A percentile compares a stretch with the other conserved stretches of the same genome.
Conservation (phyloP, 2,329 filamentous ascomycete species). For the Colletotrichum liriopes region DNA sequence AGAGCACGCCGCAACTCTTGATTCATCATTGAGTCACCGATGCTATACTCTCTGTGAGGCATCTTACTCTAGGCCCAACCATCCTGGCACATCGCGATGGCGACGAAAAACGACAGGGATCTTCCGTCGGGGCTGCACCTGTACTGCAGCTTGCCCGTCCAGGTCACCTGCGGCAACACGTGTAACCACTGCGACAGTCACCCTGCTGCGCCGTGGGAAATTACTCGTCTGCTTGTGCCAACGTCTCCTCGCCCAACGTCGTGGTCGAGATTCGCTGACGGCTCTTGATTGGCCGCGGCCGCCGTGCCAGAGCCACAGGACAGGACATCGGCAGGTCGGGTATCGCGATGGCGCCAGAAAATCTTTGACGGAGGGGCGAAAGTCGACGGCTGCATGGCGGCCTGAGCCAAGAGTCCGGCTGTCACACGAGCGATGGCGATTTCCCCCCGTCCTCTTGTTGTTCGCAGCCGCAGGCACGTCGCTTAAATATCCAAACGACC, state of each 20-base stretch:
- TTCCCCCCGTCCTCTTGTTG: not conserved
- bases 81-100: not conserved
- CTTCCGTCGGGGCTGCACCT: slow-evolving; percentile 25
- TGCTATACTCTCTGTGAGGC: not conserved
- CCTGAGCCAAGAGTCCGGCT: slow-evolving; percentile 2
- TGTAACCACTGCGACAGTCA: slow-evolving; percentile 37
- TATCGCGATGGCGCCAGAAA: slow-evolving; percentile 18
- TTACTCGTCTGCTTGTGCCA: slow-evolving; percentile 9
- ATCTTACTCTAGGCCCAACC: not conserved
- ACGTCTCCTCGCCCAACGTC: slow-evolving; percentile 13
- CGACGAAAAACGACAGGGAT: slow-evolving; percentile 29
- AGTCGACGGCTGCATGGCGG: slow-evolving; percentile 11
- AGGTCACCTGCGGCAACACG: slow-evolving; percentile 42
- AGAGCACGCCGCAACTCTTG: not conserved
- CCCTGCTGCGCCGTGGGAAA: slow-evolving; percentile 26
- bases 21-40: not conserved
- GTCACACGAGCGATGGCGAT: not conserved
- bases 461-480: not conserved
- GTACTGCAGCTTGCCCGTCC: slow-evolving; percentile 33
- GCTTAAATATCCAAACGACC: not conserved
- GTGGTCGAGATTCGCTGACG: slow-evolving; percentile 4
- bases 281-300: slow-evolving; percentile 14
- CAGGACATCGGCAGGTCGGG: slow-evolving; percentile 18
- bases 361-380: not conserved
- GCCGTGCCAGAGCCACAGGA: not conserved